Conservation (phyloP, 108 stramenopile species). For the Pseudonitzschia multistriata region DNA sequence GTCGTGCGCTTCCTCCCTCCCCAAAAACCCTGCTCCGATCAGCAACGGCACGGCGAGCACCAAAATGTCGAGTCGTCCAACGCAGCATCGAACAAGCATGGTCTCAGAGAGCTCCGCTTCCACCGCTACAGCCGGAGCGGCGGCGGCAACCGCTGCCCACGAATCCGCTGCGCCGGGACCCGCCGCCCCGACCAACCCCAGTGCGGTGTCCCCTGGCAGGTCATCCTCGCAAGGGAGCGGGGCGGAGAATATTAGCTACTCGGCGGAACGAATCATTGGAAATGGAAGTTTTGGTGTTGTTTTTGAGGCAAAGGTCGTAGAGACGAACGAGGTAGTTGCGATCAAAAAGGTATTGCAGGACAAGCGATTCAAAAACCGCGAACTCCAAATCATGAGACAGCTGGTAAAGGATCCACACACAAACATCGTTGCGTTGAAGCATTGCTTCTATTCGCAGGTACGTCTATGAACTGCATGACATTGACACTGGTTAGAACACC, state of each 20-base stretch:
- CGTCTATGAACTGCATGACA: too few relatives aligned
- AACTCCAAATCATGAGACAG: slow-evolving; percentile 97
- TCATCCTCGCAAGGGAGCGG: too few relatives aligned
- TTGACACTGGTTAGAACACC: too few relatives aligned
- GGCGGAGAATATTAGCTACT: slow-evolving; percentile 88
- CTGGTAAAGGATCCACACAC: slow-evolving; percentile 94
- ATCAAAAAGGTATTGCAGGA: slow-evolving; percentile 98
- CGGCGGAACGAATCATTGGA: slow-evolving; percentile 96
- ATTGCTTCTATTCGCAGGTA: slow-evolving; percentile 96
- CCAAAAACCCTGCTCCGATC: background rate
- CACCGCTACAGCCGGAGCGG: background rate
- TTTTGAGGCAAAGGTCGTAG: slow-evolving; percentile 94
- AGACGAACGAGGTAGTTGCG: slow-evolving; percentile 92
- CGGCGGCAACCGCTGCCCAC: background rate
- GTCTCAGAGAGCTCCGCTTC: background rate
- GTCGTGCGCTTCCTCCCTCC: background rate
- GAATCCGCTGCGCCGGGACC: background rate
- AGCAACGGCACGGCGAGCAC: background rate
- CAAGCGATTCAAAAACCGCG: slow-evolving; percentile 98
- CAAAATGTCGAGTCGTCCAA: background rate
- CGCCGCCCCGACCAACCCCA: slow-evolving; percentile 5
- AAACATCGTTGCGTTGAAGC: slow-evolving; percentile 94
- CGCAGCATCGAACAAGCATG: background rate
- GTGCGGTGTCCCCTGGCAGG: background rate
- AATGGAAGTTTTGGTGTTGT: slow-evolving; percentile 99